Percentiles rank a stretch among this genome's conserved stretches.
These are phyloP conservation scores for Claviceps sorghi DNA, from an alignment of 2,329 filamentous ascomycete species.

Conservation along the genomic window DNA sequence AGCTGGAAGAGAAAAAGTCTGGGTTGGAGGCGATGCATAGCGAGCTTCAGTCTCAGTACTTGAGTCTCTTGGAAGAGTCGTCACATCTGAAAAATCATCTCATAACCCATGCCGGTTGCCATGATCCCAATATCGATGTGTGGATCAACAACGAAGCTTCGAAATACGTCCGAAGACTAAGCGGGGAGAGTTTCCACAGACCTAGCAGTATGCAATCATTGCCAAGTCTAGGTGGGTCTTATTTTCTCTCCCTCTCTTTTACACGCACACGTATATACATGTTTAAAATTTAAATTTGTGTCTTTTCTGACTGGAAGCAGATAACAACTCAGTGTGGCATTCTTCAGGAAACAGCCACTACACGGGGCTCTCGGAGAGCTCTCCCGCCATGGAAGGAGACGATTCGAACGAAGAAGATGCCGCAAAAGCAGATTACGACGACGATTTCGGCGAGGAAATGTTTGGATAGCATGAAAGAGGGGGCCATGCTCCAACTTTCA, in stretches of 20 bases:
- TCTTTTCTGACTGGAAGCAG: not conserved
- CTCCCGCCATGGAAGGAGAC: not conserved
- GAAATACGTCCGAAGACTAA: slow-evolving; percentile 25
- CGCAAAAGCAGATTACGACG: not conserved
- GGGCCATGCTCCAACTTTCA: too few species aligned
- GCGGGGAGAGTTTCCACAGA: not conserved
- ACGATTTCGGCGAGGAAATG: not conserved
- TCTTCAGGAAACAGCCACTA: slow-evolving; percentile 1
- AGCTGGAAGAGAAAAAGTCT: slow-evolving; percentile 31
- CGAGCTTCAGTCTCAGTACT: slow-evolving; percentile 28
- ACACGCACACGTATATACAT: too few species aligned
- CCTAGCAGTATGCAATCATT: not conserved
- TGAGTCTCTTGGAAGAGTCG: slow-evolving; percentile 28
- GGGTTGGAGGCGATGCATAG: slow-evolving; percentile 29
- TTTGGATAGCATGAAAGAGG: not conserved
- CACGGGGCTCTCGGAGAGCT: slow-evolving; percentile 1
- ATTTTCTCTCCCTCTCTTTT: not conserved
- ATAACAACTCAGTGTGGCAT: not conserved
- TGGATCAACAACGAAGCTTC: slow-evolving; percentile 40
- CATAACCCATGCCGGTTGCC: slow-evolving; percentile 37
- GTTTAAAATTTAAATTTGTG: too few species aligned
- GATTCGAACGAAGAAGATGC: slow-evolving; percentile 1
- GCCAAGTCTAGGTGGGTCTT: slow-evolving; percentile 1
- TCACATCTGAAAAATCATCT: slow-evolving; percentile 34
- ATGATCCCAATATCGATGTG: slow-evolving; percentile 35